Evolutionary conservation across 805 yeast species (phyloP), one percentile per base, ranked within the genome.

Genomic region (Wickerhamomyces xylosicus): DNA sequence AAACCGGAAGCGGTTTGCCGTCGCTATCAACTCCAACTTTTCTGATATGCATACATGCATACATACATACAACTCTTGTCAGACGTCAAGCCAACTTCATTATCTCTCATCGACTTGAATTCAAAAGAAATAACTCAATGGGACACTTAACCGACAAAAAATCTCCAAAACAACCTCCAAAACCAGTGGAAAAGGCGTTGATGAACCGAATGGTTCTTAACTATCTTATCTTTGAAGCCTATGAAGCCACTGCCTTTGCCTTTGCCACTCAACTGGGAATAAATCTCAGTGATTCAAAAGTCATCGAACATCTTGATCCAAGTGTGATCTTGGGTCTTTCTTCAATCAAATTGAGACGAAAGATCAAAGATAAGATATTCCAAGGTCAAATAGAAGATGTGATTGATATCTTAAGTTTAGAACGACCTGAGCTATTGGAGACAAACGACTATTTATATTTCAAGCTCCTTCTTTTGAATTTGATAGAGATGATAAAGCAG

Each of bases 181-280:
- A n/a, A n/a, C n/a, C n/a, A n/a, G n/a, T n/a, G n/a, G n/a, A n/a
- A n/a, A n/a, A n/a, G n/a, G n/a, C n/a, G n/a, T n/a, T n/a, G 14
- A 35, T 47, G 34, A 49, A 48, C 40, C 42, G 63, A 36, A 54
- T 85, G 41, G 68, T 86, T 11, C 66, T 85, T 54, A 79, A 83
- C 61, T 85, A 82, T 57, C 71, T 86, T 44, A 73, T 86, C 13
- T 74, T 76, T 37, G 89, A 85, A 59, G 94, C 92, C 0, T 80
- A 82, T 53, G 78, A 77, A 42, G 69, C 76, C 13, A 78, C 94
- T 0, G 82, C 85, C 2, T 41, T 62, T 28, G 59, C 61, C 41
- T 60, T 67, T 47, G 42, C 54, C 36, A 27, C 52, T 14, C 51
- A 54, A 28, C 56, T 63, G 22, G 59, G 57, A 9, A 27, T 47